A percentile compares a stretch with the other conserved stretches of the same genome.
Evolutionary conservation across 2,329 filamentous ascomycete species (phyloP).

Genomic region (Scytalidium sp.): DNA sequence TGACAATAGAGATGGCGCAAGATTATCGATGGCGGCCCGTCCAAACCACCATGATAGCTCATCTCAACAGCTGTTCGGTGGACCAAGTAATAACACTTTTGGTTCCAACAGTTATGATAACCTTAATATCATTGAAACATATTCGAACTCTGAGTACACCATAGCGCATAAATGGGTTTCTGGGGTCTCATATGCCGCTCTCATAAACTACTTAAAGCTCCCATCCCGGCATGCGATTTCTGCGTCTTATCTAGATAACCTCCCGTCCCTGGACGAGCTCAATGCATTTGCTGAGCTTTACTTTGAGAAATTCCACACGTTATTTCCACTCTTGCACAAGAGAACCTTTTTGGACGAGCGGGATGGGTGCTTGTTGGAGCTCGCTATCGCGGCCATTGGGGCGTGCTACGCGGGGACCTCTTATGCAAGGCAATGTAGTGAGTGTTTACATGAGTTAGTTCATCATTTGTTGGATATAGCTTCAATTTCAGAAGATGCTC

Average conservation of each 20-base stretch:
- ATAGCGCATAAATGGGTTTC: slow-evolving; percentile 3
- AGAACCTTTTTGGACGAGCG: slow-evolving; percentile 1
- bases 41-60: slow-evolving; percentile 1
- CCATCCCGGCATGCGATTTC: background rate
- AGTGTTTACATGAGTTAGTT: slow-evolving; percentile 3
- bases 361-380: slow-evolving; percentile 2
- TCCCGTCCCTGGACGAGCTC: slow-evolving; percentile 4
- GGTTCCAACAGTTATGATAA: slow-evolving; percentile 2
- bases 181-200: slow-evolving; percentile 1
- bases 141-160: slow-evolving; percentile 1
- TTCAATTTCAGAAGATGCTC: slow-evolving; percentile 1
- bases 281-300: slow-evolving; percentile 6
- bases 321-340: slow-evolving; percentile 8
- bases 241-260: background rate
- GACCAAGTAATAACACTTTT: background rate
- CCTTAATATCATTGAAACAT: background rate
- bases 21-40: background rate
- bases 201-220: slow-evolving; percentile 4
- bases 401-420: slow-evolving; percentile 3
- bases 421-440: slow-evolving; percentile 2
- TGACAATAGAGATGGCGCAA: background rate
- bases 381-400: slow-evolving; percentile 3
- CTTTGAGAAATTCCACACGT: slow-evolving; percentile 7
- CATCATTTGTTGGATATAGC: slow-evolving; percentile 3
- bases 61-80: background rate